These are phyloP conservation scores for Lippia alba DNA, from an alignment of 305 asterid genomes.

Conservation along the genomic window DNA sequence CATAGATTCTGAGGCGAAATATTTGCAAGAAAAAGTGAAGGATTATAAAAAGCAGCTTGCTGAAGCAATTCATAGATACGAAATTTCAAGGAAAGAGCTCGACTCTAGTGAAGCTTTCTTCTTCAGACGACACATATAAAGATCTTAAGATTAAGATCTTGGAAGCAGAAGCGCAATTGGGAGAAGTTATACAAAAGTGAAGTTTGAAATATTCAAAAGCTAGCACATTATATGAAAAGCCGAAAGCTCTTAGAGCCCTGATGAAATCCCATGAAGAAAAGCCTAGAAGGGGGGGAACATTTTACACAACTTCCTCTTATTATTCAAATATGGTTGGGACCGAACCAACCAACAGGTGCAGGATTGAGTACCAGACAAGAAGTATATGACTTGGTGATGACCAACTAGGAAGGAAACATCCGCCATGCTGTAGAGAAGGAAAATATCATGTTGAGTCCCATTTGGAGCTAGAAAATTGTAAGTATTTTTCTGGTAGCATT, in stretches of 20 bases:
- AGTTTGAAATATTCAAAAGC: conserved; percentile 58
- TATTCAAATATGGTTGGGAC: too few species aligned
- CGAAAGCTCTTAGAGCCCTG: conserved; percentile 49
- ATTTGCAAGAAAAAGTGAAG: conserved; percentile 61
- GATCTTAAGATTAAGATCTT: conserved; percentile 48
- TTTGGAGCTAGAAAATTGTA: too few species aligned
- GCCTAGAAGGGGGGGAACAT: too few species aligned
- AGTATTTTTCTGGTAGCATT: too few species aligned
- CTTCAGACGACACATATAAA: conserved; percentile 46
- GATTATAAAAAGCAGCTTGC: conserved; percentile 53
- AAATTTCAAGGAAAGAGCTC: conserved; percentile 53
- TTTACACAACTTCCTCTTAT: too few species aligned
- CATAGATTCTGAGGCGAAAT: conserved; percentile 63
- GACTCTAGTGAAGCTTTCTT: conserved; percentile 49
- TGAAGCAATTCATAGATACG: conserved; percentile 49
- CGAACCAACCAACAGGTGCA: too few species aligned
- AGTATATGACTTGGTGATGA: too few species aligned
- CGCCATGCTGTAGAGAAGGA: too few species aligned
- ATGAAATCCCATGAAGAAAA: conserved; percentile 47
- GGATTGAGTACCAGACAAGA: too few species aligned
- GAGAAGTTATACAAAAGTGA: conserved; percentile 52
- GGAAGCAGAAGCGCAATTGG: conserved; percentile 55
- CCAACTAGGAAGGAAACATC: too few species aligned
- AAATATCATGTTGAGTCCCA: too few species aligned
- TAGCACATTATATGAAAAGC: conserved; percentile 51